A percentile compares a stretch with the other conserved stretches of the same genome.
phyloP scores from a whole-genome alignment of 1,139 yeast species.

The Lodderomyces orthopsilosis region DNA sequence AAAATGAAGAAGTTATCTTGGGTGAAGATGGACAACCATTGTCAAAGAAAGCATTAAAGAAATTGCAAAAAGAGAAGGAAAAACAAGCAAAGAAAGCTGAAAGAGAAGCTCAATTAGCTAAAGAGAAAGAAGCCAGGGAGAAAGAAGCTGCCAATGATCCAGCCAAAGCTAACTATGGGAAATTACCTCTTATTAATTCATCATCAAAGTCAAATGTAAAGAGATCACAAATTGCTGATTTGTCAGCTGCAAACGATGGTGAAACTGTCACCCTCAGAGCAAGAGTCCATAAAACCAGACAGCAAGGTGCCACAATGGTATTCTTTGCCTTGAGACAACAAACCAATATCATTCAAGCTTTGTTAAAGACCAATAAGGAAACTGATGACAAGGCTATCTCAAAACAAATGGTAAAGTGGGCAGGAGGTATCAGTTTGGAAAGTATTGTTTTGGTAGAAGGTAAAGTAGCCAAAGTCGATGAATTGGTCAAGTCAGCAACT shows the following conservation, averaged over 20 bases:
- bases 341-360: slow-evolving; percentile 75
- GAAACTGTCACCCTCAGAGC: slow-evolving; percentile 85
- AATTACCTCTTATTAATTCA: slow-evolving; percentile 83
- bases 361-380: slow-evolving; percentile 62
- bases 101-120: slow-evolving; percentile 83
- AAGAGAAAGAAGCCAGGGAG: slow-evolving; percentile 82
- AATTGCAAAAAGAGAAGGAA: slow-evolving; percentile 88
- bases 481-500: slow-evolving; percentile 85
- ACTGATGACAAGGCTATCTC: slow-evolving; percentile 59
- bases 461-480: slow-evolving; percentile 76
- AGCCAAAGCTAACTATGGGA: slow-evolving; percentile 87
- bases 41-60: slow-evolving; percentile 92
- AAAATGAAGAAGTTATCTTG: slow-evolving; percentile 34
- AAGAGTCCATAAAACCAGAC: slow-evolving; percentile 87
- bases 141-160: slow-evolving; percentile 69
- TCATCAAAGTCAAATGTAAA: slow-evolving; percentile 49
- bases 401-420: slow-evolving; percentile 97
- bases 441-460: slow-evolving; percentile 92
- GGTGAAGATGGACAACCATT: slow-evolving; percentile 92
- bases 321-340: slow-evolving; percentile 92
- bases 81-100: slow-evolving; percentile 93
- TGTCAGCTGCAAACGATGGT: slow-evolving; percentile 70
- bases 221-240: slow-evolving; percentile 56
- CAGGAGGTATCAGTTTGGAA: slow-evolving; percentile 80
- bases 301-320: slow-evolving; percentile 93